Evolutionary conservation across 2,329 filamentous ascomycete genomes (phyloP).

Genomic region (Colletotrichum neosansevieriae): DNA sequence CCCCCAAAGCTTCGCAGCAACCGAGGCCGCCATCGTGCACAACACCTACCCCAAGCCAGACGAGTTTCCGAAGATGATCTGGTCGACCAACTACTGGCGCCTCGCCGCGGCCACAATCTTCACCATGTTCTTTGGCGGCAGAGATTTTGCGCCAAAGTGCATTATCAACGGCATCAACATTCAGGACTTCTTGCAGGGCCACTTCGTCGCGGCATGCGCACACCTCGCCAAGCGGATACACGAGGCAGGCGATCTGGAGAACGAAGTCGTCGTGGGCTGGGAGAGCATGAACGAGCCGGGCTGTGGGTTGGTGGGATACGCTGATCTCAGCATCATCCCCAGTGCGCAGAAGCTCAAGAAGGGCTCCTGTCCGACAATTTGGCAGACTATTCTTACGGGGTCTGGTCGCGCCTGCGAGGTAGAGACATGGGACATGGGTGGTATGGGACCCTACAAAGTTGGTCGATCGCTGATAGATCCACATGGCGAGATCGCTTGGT

Average conservation of each 20-base stretch:
- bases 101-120: conserved; percentile 92
- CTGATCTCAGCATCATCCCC: conserved; percentile 85
- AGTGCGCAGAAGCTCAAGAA: conserved; percentile 91
- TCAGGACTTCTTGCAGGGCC: conserved; percentile 91
- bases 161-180: conserved; percentile 96
- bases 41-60: conserved; percentile 90
- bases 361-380: conserved; percentile 91
- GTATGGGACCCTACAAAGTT: conserved; percentile 90
- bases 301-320: conserved; percentile 84
- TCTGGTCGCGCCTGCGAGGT: conserved; percentile 91
- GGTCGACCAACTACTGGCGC: conserved; percentile 96
- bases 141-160: conserved; percentile 94
- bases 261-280: conserved; percentile 92
- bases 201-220: conserved; percentile 83
- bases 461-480: conserved; percentile 88
- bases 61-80: conserved; percentile 97
- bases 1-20: conserved; percentile 84
- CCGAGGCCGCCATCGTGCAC: conserved; percentile 92
- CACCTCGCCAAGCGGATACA: conserved; percentile 88
- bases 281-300: conserved; percentile 97
- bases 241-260: conserved; percentile 88
- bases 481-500: conserved; percentile 85
- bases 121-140: conserved; percentile 91
- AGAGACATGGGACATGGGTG: conserved; percentile 92
- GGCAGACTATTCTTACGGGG: conserved; percentile 93